phyloP scores from a whole-genome alignment of 441 rosid genomes.

The Erodium trifolium region DNA sequence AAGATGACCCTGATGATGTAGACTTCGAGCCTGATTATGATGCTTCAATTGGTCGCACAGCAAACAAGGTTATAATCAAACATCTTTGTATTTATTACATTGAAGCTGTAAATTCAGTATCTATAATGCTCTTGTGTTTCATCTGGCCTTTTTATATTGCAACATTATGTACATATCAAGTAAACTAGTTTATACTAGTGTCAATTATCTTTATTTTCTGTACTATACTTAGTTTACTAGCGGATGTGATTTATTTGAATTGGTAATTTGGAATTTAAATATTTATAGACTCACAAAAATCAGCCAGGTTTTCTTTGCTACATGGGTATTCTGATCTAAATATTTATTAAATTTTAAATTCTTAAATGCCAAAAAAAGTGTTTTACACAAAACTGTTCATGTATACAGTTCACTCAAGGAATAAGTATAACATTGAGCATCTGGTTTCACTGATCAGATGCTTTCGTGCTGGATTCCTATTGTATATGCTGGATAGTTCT shows the following conservation, averaged over 20 bases:
- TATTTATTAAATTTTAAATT: neutral
- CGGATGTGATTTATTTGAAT: neutral
- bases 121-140: neutral
- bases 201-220: neutral
- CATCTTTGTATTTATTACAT: slow-evolving; percentile 4
- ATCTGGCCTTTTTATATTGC: neutral
- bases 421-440: neutral
- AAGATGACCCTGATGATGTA: slow-evolving; percentile 94
- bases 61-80: slow-evolving; percentile 46
- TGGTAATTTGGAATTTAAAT: neutral
- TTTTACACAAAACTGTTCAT: neutral
- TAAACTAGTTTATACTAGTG: neutral
- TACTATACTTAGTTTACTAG: neutral
- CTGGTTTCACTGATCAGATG: neutral
- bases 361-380: neutral
- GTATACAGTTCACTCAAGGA: slow-evolving; percentile 4
- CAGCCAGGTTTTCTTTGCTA: neutral
- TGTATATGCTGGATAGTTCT: neutral
- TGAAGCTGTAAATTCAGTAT: neutral
- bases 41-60: slow-evolving; percentile 29
- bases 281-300: neutral
- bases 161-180: neutral
- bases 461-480: neutral
- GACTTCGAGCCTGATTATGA: slow-evolving; percentile 82
- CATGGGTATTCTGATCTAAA: neutral